These are phyloP conservation scores for Tylopilus rubrobrunneus DNA, from an alignment of 768 basidiomycete genomes.

Conservation along the genomic window DNA sequence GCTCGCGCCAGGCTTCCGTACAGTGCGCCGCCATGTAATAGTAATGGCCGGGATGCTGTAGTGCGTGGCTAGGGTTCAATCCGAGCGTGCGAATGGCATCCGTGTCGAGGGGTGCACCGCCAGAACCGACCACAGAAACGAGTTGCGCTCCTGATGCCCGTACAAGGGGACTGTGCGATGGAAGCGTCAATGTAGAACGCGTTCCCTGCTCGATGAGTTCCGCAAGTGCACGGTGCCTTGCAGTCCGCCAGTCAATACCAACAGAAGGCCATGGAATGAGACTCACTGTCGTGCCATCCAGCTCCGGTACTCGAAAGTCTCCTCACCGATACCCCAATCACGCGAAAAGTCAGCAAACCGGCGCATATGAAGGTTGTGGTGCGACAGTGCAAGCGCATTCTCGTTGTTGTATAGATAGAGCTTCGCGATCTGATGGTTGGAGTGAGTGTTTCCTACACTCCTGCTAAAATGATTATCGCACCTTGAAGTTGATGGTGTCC, in stretches of 20 bases:
- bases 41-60: too few species aligned
- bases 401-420: conserved; percentile 91
- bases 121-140: conserved; percentile 5
- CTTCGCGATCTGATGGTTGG: conserved; percentile 66
- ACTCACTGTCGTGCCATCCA: conserved; percentile 76
- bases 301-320: conserved; percentile 96
- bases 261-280: conserved; percentile 6
- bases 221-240: conserved; percentile 74
- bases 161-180: too few species aligned
- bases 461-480: conserved; percentile 24
- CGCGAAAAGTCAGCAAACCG: conserved; percentile 83
- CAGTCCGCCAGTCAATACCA: not conserved
- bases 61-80: too few species aligned
- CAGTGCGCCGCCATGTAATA: conserved; percentile 80
- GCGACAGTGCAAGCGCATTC: conserved; percentile 70
- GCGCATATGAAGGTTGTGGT: conserved; percentile 82
- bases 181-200: conserved; percentile 36
- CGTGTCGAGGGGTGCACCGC: conserved; percentile 29
- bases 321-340: conserved; percentile 94
- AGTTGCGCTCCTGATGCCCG: too few species aligned
- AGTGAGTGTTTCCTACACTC: not conserved
- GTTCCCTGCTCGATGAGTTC: conserved; percentile 75
- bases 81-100: too few species aligned
- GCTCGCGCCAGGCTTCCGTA: conserved; percentile 75
- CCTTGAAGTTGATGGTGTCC: conserved; percentile 90